These are phyloP conservation scores for Colletotrichum scovillei DNA, from an alignment of 2,329 filamentous ascomycete species.

Conservation along the genomic window DNA sequence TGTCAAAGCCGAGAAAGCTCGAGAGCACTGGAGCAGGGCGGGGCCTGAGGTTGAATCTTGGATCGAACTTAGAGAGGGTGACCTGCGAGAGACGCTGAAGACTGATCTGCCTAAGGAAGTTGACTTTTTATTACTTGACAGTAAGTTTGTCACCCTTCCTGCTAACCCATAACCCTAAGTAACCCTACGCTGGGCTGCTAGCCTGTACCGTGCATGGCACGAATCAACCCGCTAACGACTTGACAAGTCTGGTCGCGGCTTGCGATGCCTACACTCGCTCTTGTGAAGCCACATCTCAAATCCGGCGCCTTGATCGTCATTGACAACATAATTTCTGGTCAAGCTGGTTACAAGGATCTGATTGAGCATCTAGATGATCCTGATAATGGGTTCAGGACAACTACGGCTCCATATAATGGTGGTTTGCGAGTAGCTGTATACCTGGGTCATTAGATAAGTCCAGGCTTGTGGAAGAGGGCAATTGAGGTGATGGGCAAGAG, in stretches of 20 bases:
- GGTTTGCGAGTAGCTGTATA: constrained; percentile 45
- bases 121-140: constrained; percentile 70
- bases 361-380: constrained; percentile 56
- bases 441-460: neutral
- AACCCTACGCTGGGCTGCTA: too few species aligned
- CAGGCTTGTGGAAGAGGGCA: neutral
- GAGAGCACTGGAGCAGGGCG: constrained; percentile 63
- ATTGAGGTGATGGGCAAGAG: too few species aligned
- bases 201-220: too few species aligned
- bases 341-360: constrained; percentile 58
- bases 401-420: constrained; percentile 45
- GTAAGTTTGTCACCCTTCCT: constrained; percentile 53
- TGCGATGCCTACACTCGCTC: constrained; percentile 62
- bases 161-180: too few species aligned
- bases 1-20: constrained; percentile 62
- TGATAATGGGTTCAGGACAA: constrained; percentile 59
- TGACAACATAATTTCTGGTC: constrained; percentile 58
- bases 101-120: constrained; percentile 57
- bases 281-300: constrained; percentile 57
- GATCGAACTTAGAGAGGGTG: constrained; percentile 69
- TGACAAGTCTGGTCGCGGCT: constrained; percentile 66
- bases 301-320: constrained; percentile 59
- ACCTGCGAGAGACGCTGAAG: constrained; percentile 65
- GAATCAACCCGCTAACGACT: too few species aligned
- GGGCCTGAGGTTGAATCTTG: constrained; percentile 59